phyloP scores from a whole-genome alignment of 176 grass and related monocot genomes.

The Oryza glumipatula region DNA sequence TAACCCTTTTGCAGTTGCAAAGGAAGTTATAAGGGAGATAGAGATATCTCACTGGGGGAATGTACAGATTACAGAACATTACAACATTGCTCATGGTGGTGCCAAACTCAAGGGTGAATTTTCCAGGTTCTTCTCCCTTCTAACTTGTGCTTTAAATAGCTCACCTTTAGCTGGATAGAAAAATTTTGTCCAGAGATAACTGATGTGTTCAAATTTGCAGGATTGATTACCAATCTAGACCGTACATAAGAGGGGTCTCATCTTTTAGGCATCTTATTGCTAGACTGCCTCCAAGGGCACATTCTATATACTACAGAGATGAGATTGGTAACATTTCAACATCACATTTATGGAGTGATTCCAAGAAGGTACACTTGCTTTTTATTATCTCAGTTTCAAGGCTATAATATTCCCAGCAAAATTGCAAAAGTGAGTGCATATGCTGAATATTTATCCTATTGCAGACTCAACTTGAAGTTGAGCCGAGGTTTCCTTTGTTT shows the following conservation, averaged over 20 bases:
- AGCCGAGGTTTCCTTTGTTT: constrained; percentile 97
- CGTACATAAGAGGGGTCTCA: constrained; percentile 74
- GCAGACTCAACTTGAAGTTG: constrained; percentile 96
- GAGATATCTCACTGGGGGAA: constrained; percentile 99
- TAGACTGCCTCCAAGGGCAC: constrained; percentile 78
- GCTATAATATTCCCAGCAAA: constrained; percentile 1
- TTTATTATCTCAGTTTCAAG: constrained; percentile 15
- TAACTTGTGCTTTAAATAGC: constrained; percentile 12
- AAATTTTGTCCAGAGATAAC: constrained; percentile 14
- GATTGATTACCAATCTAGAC: constrained; percentile 91
- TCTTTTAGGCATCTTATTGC: constrained; percentile 90
- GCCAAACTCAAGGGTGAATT: constrained; percentile 92
- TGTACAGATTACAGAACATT: constrained; percentile 87
- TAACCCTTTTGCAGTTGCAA: constrained; percentile 87
- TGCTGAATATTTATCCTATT: constrained; percentile 32
- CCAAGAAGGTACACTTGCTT: constrained; percentile 69
- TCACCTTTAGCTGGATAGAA: neutral
- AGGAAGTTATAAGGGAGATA: constrained; percentile 87
- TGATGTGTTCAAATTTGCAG: constrained; percentile 51
- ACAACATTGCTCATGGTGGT: constrained; percentile 86
- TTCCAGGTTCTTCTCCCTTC: constrained; percentile 70
- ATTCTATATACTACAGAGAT: constrained; percentile 99
- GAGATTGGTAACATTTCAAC: constrained; percentile 99
- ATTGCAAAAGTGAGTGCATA: neutral
- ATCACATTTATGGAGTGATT: constrained; percentile 93